A percentile compares a stretch with the other conserved stretches of the same genome.
Conservation (phyloP, 495 filamentous ascomycete species). For the Trichoderma virens region DNA sequence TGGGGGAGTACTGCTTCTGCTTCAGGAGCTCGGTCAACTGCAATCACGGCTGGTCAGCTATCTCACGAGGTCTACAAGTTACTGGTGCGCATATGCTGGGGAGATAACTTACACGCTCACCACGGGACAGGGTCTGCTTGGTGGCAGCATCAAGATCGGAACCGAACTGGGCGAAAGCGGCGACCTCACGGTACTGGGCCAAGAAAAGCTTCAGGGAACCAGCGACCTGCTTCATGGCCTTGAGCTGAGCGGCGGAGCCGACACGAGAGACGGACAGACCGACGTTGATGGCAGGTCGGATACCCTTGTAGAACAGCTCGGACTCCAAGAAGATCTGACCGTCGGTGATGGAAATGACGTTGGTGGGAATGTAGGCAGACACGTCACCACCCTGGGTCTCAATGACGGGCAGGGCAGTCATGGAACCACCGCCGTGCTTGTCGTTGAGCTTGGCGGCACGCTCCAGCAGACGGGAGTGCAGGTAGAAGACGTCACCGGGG, state of each 20-base stretch:
- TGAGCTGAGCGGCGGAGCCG: slow-evolving; percentile 98
- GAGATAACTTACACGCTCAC: slow-evolving; percentile 74
- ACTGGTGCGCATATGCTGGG: not conserved
- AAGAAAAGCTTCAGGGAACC: slow-evolving; percentile 99
- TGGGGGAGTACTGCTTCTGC: slow-evolving; percentile 99
- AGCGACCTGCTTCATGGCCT: slow-evolving; percentile 99
- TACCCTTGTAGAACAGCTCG: slow-evolving; percentile 99
- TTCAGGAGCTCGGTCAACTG: slow-evolving; percentile 91
- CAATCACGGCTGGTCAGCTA: slow-evolving; percentile 26
- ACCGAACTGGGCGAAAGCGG: slow-evolving; percentile 99
- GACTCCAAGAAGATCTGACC: slow-evolving; percentile 99
- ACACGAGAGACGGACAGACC: slow-evolving; percentile 99
- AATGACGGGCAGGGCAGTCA: slow-evolving; percentile 96
- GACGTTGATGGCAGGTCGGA: slow-evolving; percentile 99
- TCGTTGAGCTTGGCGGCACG: slow-evolving; percentile 99
- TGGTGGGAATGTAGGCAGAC: slow-evolving; percentile 99
- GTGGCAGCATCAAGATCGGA: slow-evolving; percentile 98
- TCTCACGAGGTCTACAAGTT: slow-evolving; percentile 11
- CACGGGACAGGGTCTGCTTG: slow-evolving; percentile 97
- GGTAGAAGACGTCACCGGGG: slow-evolving; percentile 99
- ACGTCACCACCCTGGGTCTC: slow-evolving; percentile 99
- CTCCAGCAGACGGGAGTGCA: slow-evolving; percentile 98
- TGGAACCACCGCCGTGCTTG: slow-evolving; percentile 89
- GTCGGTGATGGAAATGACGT: slow-evolving; percentile 99
- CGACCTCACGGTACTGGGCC: slow-evolving; percentile 99